Conservation (phyloP, 2,329 filamentous ascomycete species). For the Xylaria sp. region DNA sequence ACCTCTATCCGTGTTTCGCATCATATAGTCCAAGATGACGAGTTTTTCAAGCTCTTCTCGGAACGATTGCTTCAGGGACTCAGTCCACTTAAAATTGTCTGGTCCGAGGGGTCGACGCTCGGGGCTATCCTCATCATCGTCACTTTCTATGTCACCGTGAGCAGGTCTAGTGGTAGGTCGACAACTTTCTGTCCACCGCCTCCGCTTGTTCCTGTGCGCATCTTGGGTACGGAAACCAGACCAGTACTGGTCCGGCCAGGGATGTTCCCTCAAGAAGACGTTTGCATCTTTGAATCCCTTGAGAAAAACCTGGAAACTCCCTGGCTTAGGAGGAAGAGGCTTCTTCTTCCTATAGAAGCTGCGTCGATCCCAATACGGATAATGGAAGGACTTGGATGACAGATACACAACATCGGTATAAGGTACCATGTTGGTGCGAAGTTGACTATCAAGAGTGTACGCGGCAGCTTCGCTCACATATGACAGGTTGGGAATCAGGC, state of each 20-base stretch:
- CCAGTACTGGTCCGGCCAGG: constrained; percentile 90
- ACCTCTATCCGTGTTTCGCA: constrained; percentile 96
- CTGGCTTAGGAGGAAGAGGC: constrained; percentile 82
- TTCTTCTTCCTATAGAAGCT: constrained; percentile 88
- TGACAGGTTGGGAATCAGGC: constrained; percentile 92
- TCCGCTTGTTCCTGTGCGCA: constrained; percentile 68
- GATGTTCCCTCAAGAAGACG: constrained; percentile 89
- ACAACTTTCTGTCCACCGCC: constrained; percentile 80
- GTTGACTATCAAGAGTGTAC: constrained; percentile 88
- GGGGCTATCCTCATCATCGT: constrained; percentile 47
- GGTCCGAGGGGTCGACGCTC: constrained; percentile 45
- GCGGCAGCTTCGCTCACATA: constrained; percentile 98
- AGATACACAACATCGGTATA: constrained; percentile 95
- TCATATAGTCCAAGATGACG: constrained; percentile 97
- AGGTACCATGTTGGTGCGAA: constrained; percentile 89
- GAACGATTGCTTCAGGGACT: constrained; percentile 85
- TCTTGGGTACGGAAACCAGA: constrained; percentile 70
- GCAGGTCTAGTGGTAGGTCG: constrained; percentile 58
- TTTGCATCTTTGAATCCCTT: constrained; percentile 98
- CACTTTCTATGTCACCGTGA: constrained; percentile 51
- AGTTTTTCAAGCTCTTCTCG: constrained; percentile 95
- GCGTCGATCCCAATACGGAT: constrained; percentile 94
- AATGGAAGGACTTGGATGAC: constrained; percentile 96
- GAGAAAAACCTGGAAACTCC: constrained; percentile 96
- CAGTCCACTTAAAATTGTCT: constrained; percentile 80